Evolutionary conservation across 495 filamentous ascomycete genomes (phyloP), one percentile per base, ranked within the genome.

Genomic region (Xylaria bambusicola): DNA sequence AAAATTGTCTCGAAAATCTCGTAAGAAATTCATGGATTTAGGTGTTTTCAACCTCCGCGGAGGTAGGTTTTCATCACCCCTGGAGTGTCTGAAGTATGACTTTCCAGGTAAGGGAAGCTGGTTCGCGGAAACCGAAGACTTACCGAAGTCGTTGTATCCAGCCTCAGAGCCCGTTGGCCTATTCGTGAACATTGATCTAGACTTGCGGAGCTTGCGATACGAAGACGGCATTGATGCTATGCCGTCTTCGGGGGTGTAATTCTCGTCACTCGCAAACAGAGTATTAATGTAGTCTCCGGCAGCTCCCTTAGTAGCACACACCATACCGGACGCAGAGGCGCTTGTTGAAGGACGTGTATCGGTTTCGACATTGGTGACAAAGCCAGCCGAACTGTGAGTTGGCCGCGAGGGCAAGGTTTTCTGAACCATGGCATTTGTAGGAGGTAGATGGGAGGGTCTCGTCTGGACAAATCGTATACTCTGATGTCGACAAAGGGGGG

Each of bases 171-270:
- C 67, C 6, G 73, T 67, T 33, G 76, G 70, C 33, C 78, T 81
- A 40, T 78, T 75, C 12, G 82, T 78, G 62, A 89, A 86, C 84
- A 91, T 84, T 0, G 90, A 92, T 65, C 80, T 87, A 13, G 91
- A 82, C 66, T 86, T 90, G 49, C 86, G 86, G 49, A 93, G 75
- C 50, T 81, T 86, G n/a, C 86, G 82, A 62, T 86, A 92, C 1
- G 90, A 92, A 2, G 89, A 92, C 18, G 88, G 86, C 15, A 77
- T 77, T 9, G 86, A 88, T 5, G 80, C 78, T 50, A 85, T 75
- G n/a, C 83, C 80, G 45, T 86, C 82, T 66, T 87, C 83, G 5
- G 84, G 76, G 6, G 74, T 76, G 58, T 79, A 85, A 53, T 81
- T 71, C 62, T 82, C 79, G 42, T 79, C 74, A 31, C 66, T 69